Base-by-base conservation (phyloP, 2,329 filamentous ascomycete genomes). In the Monilinia vaccinii-corymbosi region DNA sequence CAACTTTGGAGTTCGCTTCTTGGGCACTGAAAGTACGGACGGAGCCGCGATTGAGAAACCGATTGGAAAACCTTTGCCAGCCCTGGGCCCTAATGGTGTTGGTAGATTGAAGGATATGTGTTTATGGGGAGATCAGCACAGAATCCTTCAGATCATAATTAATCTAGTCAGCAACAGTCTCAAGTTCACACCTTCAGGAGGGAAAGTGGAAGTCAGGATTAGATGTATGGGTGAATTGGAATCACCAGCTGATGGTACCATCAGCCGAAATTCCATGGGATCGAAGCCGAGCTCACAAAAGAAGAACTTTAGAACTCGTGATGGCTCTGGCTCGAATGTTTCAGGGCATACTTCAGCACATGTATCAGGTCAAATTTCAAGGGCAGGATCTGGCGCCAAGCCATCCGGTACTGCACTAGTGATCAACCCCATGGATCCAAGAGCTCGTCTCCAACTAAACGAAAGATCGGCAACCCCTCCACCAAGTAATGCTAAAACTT, bases 81-180 rank as follows among this genome's bases (percentile, higher is more conserved):
- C 83, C 3, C 75, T 86, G 18, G 87, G 86, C 0, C 87, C 86
- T 1, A 76, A 78, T 34, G 87, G 87, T 5, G 78, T 82, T 4
- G 87, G 87, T 11, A 79, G 86, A 21, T 73, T 96, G 28, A 89
- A 88, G 70, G 90, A 96, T 64, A 92, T 95, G 86, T 86, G 63
- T 55, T 77, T 97, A 1, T 94, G 89, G 84, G 92, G 92, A n/a
- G 92, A 97, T 68, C 88, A 94, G 66, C 91, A 96, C 69, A 81
- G 92, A 48, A 94, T 96, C 44, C 75, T 96, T 31, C 92, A 96
- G 71, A 88, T 96, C n/a, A 83, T 96, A 50, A 96, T 95, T 76
- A 96, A 96, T 70, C 78, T 97, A 36, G 90, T 96, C 50, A 92
- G 88, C 73, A 97, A 97, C 75, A 90, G 88, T 71, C 76, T 96